Base-by-base conservation (phyloP, 352 stramenopile genomes). In the Phytophthora sansomeana region DNA sequence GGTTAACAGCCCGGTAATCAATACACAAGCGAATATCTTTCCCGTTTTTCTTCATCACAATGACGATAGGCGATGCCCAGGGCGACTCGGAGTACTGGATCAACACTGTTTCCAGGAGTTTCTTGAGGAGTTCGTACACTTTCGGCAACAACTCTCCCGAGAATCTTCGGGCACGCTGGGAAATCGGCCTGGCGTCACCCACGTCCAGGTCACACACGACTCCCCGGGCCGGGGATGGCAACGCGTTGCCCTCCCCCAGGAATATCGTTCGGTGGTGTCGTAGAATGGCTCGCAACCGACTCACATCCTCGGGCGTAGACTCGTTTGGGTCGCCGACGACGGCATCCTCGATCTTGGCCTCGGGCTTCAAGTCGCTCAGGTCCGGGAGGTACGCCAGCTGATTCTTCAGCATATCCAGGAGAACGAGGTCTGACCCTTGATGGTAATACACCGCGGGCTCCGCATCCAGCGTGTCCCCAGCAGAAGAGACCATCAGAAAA, bases 21-120 rank as follows among this genome's bases (percentile, higher is more conserved):
- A 77, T 70, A 17, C 63, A 63, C 5, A 57, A n/a, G 3, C 53
- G 26, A 6, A 61, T 52, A 5, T 46, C 30, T 1, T 41, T 51
- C 1, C 48, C 53, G 2, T 67, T 58, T 29, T 73, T 70, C 54
- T 77, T 77, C n/a, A n/a, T n/a, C n/a, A n/a, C n/a, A n/a, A n/a
- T n/a, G n/a, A n/a, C n/a, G n/a, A n/a, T n/a, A n/a, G n/a, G n/a
- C n/a, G n/a, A n/a, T n/a, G n/a, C n/a, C n/a, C n/a, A n/a, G n/a
- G n/a, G n/a, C n/a, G n/a, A 50, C 0, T 49, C 17, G 2, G 54
- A 65, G 21, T 47, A 54, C 35, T 63, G 51, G 4, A 68, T 63
- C 1, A 72, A 8, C 1, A 28, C 29, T 0, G 48, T 66, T 10
- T 66, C 58, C 30, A 64, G 46, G 17, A n/a, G n/a, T n/a, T n/a